These are phyloP conservation scores for Castanea crenata DNA, from an alignment of 306 rosid genomes.

Conservation along the genomic window DNA sequence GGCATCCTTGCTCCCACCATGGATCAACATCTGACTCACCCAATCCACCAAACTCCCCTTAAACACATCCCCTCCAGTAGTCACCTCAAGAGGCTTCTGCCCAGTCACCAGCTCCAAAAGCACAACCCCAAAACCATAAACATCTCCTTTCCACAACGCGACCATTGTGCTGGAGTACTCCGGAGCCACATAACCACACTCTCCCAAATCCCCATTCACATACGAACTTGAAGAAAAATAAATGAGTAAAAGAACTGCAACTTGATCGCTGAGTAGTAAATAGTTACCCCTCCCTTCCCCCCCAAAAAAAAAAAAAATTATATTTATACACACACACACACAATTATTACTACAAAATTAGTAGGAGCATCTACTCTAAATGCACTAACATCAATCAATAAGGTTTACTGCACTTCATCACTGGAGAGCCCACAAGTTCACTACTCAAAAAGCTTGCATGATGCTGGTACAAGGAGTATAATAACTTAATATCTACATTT, in stretches of 20 bases:
- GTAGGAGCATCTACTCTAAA: neutral
- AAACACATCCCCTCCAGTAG: slow-evolving; percentile 38
- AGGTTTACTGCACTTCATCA: neutral
- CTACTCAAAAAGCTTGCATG: neutral
- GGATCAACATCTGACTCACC: slow-evolving; percentile 33
- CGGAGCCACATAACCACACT: slow-evolving; percentile 57
- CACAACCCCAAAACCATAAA: slow-evolving; percentile 55
- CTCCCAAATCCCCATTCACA: slow-evolving; percentile 54
- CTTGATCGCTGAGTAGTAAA: neutral
- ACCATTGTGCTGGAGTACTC: slow-evolving; percentile 58
- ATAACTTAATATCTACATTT: neutral
- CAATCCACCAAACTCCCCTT: slow-evolving; percentile 58
- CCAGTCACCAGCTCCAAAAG: slow-evolving; percentile 55
- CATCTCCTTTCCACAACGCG: slow-evolving; percentile 53
- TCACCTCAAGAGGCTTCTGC: slow-evolving; percentile 47
- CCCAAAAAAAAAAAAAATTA: neutral
- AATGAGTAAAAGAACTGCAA: neutral
- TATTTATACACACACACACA: neutral
- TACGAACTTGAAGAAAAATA: slow-evolving; percentile 40
- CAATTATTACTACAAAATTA: neutral
- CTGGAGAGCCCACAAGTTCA: neutral
- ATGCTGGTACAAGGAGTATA: neutral
- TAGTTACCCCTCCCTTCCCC: neutral
- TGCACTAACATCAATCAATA: neutral
- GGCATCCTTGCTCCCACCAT: slow-evolving; percentile 38